A percentile compares a stretch with the other conserved stretches of the same genome.
Evolutionary conservation across 371 early-diverging fungal genomes (phyloP).

Genomic region (Dichotomocladium elegans): DNA sequence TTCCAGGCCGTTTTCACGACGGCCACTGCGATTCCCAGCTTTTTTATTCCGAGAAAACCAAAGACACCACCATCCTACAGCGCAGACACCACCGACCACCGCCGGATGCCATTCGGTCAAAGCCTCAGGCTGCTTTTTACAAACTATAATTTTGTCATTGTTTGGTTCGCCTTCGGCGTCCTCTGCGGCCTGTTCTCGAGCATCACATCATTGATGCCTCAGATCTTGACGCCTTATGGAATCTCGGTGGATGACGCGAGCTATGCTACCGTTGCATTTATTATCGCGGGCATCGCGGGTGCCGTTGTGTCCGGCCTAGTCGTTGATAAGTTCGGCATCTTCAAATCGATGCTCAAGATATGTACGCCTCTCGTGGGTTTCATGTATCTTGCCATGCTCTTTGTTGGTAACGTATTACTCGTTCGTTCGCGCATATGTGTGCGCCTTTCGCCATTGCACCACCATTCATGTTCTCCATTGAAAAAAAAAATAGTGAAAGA

Average conservation of each 20-base stretch:
- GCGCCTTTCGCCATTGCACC: neutral
- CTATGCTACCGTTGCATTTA: constrained; percentile 51
- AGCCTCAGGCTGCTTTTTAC: constrained; percentile 39
- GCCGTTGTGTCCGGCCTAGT: constrained; percentile 37
- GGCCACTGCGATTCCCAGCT: constrained; percentile 38
- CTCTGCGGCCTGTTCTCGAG: constrained; percentile 64
- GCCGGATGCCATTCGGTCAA: constrained; percentile 33
- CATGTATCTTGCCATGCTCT: constrained; percentile 46
- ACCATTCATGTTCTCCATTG: neutral
- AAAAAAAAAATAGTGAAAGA: constrained; percentile 22
- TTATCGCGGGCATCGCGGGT: constrained; percentile 53
- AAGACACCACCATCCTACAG: constrained; percentile 54
- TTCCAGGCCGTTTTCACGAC: constrained; percentile 39
- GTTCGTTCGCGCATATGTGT: neutral
- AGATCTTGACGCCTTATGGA: constrained; percentile 60
- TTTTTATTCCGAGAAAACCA: constrained; percentile 52
- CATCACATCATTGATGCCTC: constrained; percentile 54
- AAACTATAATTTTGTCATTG: constrained; percentile 56
- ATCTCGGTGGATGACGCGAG: constrained; percentile 57
- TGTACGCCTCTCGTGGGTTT: constrained; percentile 48
- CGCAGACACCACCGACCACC: constrained; percentile 24
- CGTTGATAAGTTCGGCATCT: constrained; percentile 47
- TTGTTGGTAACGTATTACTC: constrained; percentile 35
- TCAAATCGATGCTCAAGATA: constrained; percentile 34
- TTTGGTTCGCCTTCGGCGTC: constrained; percentile 53